A percentile compares a stretch with the other conserved stretches of the same genome.
Conservation (phyloP, 257 asterid genomes). For the Ocimum tenuiflorum region DNA sequence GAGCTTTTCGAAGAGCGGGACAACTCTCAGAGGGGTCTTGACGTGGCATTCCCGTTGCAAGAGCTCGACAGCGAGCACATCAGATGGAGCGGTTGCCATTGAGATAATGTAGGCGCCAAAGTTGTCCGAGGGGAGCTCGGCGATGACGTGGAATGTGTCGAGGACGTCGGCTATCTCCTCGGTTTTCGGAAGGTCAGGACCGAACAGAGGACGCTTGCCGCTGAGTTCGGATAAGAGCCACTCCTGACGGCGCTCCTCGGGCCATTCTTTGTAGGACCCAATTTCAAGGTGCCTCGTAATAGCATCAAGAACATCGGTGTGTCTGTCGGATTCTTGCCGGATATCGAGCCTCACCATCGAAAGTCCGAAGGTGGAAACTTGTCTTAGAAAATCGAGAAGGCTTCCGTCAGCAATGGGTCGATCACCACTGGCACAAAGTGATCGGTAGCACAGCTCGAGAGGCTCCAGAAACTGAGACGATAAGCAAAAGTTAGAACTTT, state of each 20-base stretch:
- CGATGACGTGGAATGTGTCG: slow-evolving; percentile 64
- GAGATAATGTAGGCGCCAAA: slow-evolving; percentile 93
- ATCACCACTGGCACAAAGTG: slow-evolving; percentile 84
- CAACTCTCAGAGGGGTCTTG: slow-evolving; percentile 64
- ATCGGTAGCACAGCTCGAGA: slow-evolving; percentile 88
- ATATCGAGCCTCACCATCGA: slow-evolving; percentile 87
- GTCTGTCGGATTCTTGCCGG: slow-evolving; percentile 90
- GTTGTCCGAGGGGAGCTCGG: slow-evolving; percentile 70
- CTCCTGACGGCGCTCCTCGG: slow-evolving; percentile 75
- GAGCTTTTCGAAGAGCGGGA: slow-evolving; percentile 85
- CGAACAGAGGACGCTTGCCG: slow-evolving; percentile 85
- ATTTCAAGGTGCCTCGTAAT: slow-evolving; percentile 69
- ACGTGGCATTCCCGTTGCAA: slow-evolving; percentile 81
- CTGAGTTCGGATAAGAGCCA: slow-evolving; percentile 87
- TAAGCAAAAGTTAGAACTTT: not conserved
- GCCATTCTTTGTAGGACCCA: slow-evolving; percentile 88
- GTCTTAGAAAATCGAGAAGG: slow-evolving; percentile 90
- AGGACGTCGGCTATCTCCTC: slow-evolving; percentile 85
- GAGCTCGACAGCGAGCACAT: slow-evolving; percentile 92
- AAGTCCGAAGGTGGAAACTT: slow-evolving; percentile 92
- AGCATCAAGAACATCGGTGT: slow-evolving; percentile 87
- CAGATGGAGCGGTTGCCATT: slow-evolving; percentile 94
- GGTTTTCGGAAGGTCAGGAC: slow-evolving; percentile 80
- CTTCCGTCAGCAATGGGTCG: slow-evolving; percentile 87
- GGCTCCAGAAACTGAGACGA: slow-evolving; percentile 72